phyloP scores from a whole-genome alignment of 2,329 filamentous ascomycete genomes.

The Cladobotryum protrusum region DNA sequence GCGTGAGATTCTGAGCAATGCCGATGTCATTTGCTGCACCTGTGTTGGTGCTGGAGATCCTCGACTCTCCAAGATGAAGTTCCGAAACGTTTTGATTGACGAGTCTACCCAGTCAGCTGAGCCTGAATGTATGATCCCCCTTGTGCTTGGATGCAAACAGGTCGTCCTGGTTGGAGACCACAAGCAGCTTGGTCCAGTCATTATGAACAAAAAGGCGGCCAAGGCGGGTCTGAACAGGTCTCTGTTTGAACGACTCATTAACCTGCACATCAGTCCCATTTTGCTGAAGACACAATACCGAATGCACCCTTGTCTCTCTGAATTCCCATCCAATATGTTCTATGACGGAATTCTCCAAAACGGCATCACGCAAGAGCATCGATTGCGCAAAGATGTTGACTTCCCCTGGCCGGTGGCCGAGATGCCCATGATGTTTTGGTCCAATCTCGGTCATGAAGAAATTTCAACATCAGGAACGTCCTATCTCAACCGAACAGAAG shows the following conservation, averaged over 20 bases:
- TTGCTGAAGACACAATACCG: slow-evolving; percentile 96
- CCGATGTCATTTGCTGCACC: slow-evolving; percentile 97
- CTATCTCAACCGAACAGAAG: slow-evolving; percentile 95
- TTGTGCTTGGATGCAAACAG: slow-evolving; percentile 96
- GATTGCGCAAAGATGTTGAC: slow-evolving; percentile 86
- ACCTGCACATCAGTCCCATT: slow-evolving; percentile 83
- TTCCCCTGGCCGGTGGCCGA: slow-evolving; percentile 96
- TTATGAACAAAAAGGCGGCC: slow-evolving; percentile 99
- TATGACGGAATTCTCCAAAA: slow-evolving; percentile 97
- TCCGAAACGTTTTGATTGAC: slow-evolving; percentile 94
- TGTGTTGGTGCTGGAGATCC: slow-evolving; percentile 97
- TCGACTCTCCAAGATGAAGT: slow-evolving; percentile 93
- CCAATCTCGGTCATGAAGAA: slow-evolving; percentile 93
- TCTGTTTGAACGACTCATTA: slow-evolving; percentile 93
- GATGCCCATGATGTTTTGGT: slow-evolving; percentile 99
- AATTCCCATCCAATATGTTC: slow-evolving; percentile 99
- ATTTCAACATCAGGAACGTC: slow-evolving; percentile 97
- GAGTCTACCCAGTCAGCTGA: slow-evolving; percentile 98
- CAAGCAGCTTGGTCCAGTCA: slow-evolving; percentile 94
- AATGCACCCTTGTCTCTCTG: slow-evolving; percentile 96
- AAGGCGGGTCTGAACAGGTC: slow-evolving; percentile 97
- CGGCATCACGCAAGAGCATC: slow-evolving; percentile 83
- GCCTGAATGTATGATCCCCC: slow-evolving; percentile 96
- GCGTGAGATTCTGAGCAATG: slow-evolving; percentile 88
- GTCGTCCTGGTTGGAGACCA: slow-evolving; percentile 98